Base-by-base conservation (phyloP, 139 green algal species). In the Astrephomene gubernaculifera region DNA sequence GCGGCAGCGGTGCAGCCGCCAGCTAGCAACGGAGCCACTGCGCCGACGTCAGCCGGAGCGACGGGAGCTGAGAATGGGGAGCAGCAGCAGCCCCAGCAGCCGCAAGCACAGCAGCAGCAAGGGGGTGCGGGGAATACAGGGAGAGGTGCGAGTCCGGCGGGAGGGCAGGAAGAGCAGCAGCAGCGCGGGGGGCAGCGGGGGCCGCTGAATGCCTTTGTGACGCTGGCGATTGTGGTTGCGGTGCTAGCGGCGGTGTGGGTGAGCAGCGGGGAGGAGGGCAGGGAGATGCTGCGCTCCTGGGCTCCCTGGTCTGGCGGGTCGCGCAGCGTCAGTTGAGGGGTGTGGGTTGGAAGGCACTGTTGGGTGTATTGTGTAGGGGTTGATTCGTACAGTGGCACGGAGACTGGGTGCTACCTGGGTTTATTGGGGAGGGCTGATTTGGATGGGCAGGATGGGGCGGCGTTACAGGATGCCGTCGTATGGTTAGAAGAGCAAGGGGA, bases 231-330 rank as follows among this genome's bases (percentile, higher is more conserved):
- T 35, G 65, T 89, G 10, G 82, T 90, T 0, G 53, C 88, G 7
- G 85, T 89, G 70, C 38, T 92, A 27, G 89, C 86, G 1, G 85
- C 83, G 27, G 89, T 88, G 53, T 86, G 83, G 67, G 71, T 87
- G 70, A 84, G 78, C 60, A 43, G 38, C 31, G 57, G 75, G 38
- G 39, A n/a, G 14, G 7, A 27, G 17, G 75, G 57, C 1, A 21
- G 75, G 53, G 75, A 69, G 44, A 38, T 81, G 35, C 57, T 70
- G 36, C 73, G 53, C 35, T 69, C 73, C 0, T 69, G 35, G 53
- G 31, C 70, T 12, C 45, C 45, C 1, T 67, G 45, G 71, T 45
- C 71, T 2, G 71, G 71, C 10, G n/a, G 31, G 17, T 45, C 33
- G 7, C 45, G 71, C 45, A 80, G 71, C 45, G 45, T 45, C 71